These are phyloP conservation scores for Ilex aquifolium DNA, from an alignment of 257 asterid species.

Conservation along the genomic window DNA sequence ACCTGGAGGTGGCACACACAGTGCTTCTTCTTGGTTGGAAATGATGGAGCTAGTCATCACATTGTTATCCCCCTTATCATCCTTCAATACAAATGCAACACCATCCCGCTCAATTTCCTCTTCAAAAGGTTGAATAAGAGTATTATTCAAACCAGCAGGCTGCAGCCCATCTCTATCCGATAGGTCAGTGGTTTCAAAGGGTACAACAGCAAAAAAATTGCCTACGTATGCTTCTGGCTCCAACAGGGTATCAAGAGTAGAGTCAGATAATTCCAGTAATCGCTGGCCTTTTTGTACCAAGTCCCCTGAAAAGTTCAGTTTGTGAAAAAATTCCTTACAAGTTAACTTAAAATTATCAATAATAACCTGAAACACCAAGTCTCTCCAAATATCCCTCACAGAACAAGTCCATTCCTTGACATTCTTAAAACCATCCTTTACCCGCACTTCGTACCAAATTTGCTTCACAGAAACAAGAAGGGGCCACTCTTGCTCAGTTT, in stretches of 20 bases:
- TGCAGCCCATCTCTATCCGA: slow-evolving; percentile 16
- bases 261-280: slow-evolving; percentile 22
- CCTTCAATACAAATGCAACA: slow-evolving; percentile 3
- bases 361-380: slow-evolving; percentile 42
- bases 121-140: slow-evolving; percentile 14
- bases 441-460: slow-evolving; percentile 75
- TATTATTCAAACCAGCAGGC: slow-evolving; percentile 12
- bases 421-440: slow-evolving; percentile 31
- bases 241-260: slow-evolving; percentile 15
- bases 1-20: slow-evolving; percentile 13
- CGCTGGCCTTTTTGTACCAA: slow-evolving; percentile 26
- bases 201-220: slow-evolving; percentile 23
- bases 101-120: slow-evolving; percentile 8
- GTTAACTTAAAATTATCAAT: slow-evolving; percentile 35
- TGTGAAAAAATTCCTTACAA: slow-evolving; percentile 27
- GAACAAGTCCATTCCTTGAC: slow-evolving; percentile 66
- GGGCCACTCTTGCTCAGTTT: slow-evolving; percentile 39
- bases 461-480: slow-evolving; percentile 64
- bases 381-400: slow-evolving; percentile 39
- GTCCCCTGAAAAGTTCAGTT: slow-evolving; percentile 35
- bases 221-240: slow-evolving; percentile 22
- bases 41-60: slow-evolving; percentile 10
- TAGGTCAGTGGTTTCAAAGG: slow-evolving; percentile 26
- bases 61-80: neutral
- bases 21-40: slow-evolving; percentile 18